phyloP scores from a whole-genome alignment of 352 stramenopile genomes.

The Pythium scleroteichum region DNA sequence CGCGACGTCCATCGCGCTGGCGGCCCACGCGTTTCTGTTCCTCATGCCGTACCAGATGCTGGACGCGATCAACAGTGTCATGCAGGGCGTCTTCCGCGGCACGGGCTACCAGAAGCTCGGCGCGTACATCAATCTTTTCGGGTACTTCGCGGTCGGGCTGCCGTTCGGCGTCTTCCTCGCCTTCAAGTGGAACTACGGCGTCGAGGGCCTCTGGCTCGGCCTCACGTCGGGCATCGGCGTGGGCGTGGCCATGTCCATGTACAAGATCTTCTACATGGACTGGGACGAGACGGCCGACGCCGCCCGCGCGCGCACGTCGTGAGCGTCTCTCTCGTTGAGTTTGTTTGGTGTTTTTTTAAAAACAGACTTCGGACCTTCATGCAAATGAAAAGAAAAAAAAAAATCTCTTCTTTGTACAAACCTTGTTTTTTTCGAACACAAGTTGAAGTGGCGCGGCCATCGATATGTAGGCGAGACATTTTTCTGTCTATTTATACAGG shows the following conservation, averaged over 20 bases:
- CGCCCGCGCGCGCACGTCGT: constrained; percentile 49
- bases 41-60: constrained; percentile 71
- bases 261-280: constrained; percentile 60
- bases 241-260: constrained; percentile 54
- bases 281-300: constrained; percentile 63
- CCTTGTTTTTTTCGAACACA: too few relatives aligned
- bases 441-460: too few relatives aligned
- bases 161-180: constrained; percentile 63
- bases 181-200: constrained; percentile 54
- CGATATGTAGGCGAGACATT: too few relatives aligned
- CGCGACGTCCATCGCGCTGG: constrained; percentile 40
- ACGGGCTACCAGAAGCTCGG: constrained; percentile 55
- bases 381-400: background rate
- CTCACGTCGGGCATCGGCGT: constrained; percentile 57
- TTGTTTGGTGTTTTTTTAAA: background rate
- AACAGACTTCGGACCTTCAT: too few relatives aligned
- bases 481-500: too few relatives aligned
- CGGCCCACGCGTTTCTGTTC: constrained; percentile 52
- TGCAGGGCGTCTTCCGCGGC: constrained; percentile 72
- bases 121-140: constrained; percentile 65
- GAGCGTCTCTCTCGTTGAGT: background rate
- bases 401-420: too few relatives aligned
- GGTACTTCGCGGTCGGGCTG: constrained; percentile 69
- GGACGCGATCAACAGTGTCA: constrained; percentile 70
- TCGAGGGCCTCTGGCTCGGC: constrained; percentile 77